A percentile compares a stretch with the other conserved stretches of the same genome.
These are phyloP conservation scores for Lepiota venenata DNA, from an alignment of 768 basidiomycete species.

Conservation along the genomic window DNA sequence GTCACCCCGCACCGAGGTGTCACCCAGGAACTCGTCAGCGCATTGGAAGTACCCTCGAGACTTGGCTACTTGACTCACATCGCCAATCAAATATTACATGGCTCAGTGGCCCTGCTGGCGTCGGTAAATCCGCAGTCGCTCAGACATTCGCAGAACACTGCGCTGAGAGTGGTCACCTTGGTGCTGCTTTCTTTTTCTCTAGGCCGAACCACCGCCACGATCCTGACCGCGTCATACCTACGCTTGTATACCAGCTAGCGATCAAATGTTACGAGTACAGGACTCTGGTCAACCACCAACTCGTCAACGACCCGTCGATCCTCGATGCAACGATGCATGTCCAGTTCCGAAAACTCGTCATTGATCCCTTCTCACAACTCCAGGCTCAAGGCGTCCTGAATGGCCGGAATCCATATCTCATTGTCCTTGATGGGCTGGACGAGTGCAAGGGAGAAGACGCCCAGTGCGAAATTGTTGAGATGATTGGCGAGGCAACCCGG, in stretches of 20 bases:
- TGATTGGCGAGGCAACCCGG: no score
- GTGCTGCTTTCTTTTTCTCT: constrained; percentile 10
- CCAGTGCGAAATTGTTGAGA: no score
- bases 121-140: constrained; percentile 11
- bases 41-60: neutral
- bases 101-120: constrained; percentile 5
- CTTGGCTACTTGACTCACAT: neutral
- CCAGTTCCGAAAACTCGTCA: constrained; percentile 8
- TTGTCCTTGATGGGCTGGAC: constrained; percentile 14
- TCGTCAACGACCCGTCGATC: no score
- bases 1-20: neutral
- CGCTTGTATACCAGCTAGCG: no score
- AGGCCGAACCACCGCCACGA: neutral
- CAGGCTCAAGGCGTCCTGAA: no score
- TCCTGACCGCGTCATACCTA: neutral
- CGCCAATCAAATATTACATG: neutral
- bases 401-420: neutral
- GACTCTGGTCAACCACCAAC: no score
- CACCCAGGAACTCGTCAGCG: constrained; percentile 1
- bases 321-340: no score
- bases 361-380: neutral
- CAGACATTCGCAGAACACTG: neutral
- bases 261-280: no score
- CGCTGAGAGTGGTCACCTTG: neutral
- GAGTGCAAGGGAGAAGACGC: no score